Conservation (phyloP, 2,329 filamentous ascomycete species). For the Trichoderma atrobrunneum region DNA sequence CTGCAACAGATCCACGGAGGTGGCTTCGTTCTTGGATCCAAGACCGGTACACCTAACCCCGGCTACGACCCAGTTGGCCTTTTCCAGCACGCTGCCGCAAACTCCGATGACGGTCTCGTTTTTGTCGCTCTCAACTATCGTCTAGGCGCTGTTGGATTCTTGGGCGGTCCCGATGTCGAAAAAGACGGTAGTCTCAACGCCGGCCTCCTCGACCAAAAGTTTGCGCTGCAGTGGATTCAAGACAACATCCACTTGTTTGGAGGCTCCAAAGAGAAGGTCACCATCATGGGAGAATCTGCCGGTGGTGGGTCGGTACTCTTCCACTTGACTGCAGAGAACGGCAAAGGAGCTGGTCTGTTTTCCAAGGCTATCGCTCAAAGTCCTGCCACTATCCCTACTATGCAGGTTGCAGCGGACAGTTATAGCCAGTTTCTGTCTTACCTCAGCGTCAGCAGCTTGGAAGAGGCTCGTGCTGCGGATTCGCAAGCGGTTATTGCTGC, state of each 20-base stretch:
- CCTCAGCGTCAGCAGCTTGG: neutral
- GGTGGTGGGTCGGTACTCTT: slow-evolving; percentile 46
- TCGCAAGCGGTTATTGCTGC: neutral
- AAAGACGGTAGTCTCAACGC: neutral
- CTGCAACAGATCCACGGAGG: neutral
- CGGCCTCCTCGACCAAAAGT: neutral
- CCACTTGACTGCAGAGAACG: slow-evolving; percentile 24
- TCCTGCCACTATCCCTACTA: neutral
- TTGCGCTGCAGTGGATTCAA: slow-evolving; percentile 26
- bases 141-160: slow-evolving; percentile 36
- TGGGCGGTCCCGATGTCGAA: slow-evolving; percentile 28
- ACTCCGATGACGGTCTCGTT: neutral
- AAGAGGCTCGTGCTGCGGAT: neutral
- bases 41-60: neutral
- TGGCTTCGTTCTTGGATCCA: neutral
- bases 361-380: neutral
- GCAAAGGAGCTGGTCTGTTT: neutral
- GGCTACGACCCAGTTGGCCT: neutral
- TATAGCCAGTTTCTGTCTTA: neutral
- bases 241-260: slow-evolving; percentile 49
- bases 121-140: neutral
- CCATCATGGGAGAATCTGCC: neutral
- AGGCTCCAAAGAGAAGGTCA: slow-evolving; percentile 40
- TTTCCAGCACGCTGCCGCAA: neutral
- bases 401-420: neutral